These are phyloP conservation scores for Castanea crenata DNA, from an alignment of 306 rosid species.

Conservation along the genomic window DNA sequence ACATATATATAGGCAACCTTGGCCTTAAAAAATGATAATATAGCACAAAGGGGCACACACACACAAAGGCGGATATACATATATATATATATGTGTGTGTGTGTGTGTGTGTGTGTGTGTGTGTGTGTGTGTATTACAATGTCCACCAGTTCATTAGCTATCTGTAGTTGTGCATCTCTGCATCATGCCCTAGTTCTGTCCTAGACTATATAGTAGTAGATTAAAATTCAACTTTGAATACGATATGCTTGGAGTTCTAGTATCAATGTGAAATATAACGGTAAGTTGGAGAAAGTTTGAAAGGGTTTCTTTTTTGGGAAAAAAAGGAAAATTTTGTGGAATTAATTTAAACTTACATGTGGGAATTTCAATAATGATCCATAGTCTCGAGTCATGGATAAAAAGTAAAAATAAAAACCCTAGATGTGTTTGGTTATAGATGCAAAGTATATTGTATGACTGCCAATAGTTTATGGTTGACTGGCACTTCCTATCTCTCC, in stretches of 20 bases:
- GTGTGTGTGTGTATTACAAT: slow-evolving; percentile 3
- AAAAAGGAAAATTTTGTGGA: not conserved
- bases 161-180: not conserved
- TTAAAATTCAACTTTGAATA: not conserved
- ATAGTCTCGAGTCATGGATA: not conserved
- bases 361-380: not conserved
- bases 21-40: too few relatives aligned
- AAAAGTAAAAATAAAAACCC: not conserved
- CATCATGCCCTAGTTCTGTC: slow-evolving; percentile 1
- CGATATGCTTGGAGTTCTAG: not conserved
- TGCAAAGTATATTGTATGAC: not conserved
- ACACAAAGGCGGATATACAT: too few relatives aligned
- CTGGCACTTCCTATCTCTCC: not conserved
- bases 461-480: not conserved
- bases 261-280: not conserved
- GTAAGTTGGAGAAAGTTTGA: not conserved
- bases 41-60: too few relatives aligned
- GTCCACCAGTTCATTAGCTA: not conserved
- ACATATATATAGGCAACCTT: not conserved
- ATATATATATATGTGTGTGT: too few relatives aligned
- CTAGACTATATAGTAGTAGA: not conserved
- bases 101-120: not conserved
- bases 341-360: not conserved
- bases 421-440: not conserved
- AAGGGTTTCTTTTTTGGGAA: not conserved